Evolutionary conservation across 352 stramenopile species (phyloP), one percentile per base, ranked within the genome.

Genomic region (Globisporangium emineosum): DNA sequence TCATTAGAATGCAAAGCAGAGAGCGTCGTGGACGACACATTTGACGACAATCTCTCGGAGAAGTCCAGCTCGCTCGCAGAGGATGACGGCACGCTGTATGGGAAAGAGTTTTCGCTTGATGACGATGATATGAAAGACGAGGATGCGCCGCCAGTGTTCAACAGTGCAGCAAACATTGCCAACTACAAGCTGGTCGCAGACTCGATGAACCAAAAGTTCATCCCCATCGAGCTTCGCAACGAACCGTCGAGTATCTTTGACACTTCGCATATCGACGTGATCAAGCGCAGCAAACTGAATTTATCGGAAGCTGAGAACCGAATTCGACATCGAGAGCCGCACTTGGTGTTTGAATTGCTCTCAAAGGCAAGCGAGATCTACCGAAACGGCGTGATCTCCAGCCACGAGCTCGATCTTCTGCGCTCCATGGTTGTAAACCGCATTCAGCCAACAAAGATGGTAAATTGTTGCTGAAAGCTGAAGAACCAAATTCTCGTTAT

Each of bases 321-420:
- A 5, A 95, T 95, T 67, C 84, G 83, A 2, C 83, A 91, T 64
- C 81, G 86, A 6, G 86, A 95, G 47, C 86, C 84, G 40, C 86
- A 95, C 68, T 72, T 91, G 25, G 79, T 93, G 40, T 91, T 95
- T 64, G 86, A 91, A 33, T 62, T 91, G 57, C 67, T 95, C 17
- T 87, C 83, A 0, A 95, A 93, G 57, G 86, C 86, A 0, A 95
- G 86, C 37, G 81, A 89, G 40, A 91, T 95, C 57, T 95, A 95
- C 57, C 86, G 86, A 25, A 78, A 78, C 37, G 86, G 86, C 13
- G 65, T 95, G 19, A 93, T 95, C 51, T 91, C 78, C 9, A 91
- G 77, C 32, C 79, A 93, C 23, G 86, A 95, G 55, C 75, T 95
- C 12, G 86, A 95, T 30, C 70, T 68, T 1, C 62, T 95, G 30